A percentile compares a stretch with the other conserved stretches of the same genome.
phyloP scores from a whole-genome alignment of 257 asterid genomes.

The Schizonepeta tenuifolia region DNA sequence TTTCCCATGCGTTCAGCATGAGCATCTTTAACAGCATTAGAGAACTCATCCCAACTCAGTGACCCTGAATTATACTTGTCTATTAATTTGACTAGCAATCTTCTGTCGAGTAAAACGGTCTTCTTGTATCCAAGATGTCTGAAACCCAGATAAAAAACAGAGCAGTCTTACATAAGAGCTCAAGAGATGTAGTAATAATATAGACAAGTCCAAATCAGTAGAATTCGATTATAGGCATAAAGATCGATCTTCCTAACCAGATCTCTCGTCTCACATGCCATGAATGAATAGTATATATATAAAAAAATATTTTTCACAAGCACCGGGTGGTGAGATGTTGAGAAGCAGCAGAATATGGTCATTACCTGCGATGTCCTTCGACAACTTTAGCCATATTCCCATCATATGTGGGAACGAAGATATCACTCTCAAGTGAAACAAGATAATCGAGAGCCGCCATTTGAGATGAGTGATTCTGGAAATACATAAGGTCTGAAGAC shows the following conservation, averaged over 20 bases:
- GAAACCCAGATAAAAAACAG: constrained; percentile 29
- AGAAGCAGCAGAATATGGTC: neutral
- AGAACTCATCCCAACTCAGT: constrained; percentile 87
- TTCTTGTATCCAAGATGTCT: constrained; percentile 91
- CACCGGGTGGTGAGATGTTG: too few species aligned
- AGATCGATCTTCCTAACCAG: neutral
- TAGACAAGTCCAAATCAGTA: neutral
- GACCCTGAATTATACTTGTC: constrained; percentile 68
- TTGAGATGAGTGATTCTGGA: constrained; percentile 96
- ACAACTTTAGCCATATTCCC: constrained; percentile 99
- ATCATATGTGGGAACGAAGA: constrained; percentile 93
- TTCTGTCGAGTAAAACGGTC: constrained; percentile 80
- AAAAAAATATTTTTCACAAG: neutral
- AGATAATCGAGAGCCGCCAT: constrained; percentile 99
- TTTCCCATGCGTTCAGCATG: constrained; percentile 88
- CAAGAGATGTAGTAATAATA: neutral
- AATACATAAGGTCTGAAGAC: constrained; percentile 77
- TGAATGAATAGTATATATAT: constrained; percentile 1
- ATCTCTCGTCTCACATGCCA: constrained; percentile 7
- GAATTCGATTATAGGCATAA: neutral
- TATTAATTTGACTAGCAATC: constrained; percentile 65
- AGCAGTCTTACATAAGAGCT: neutral
- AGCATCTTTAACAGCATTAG: constrained; percentile 68
- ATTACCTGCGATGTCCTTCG: constrained; percentile 98
- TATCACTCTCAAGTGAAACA: constrained; percentile 95